Conservation (phyloP, 192 early-diverging fungal species). For the Rhizophagus clarus region DNA sequence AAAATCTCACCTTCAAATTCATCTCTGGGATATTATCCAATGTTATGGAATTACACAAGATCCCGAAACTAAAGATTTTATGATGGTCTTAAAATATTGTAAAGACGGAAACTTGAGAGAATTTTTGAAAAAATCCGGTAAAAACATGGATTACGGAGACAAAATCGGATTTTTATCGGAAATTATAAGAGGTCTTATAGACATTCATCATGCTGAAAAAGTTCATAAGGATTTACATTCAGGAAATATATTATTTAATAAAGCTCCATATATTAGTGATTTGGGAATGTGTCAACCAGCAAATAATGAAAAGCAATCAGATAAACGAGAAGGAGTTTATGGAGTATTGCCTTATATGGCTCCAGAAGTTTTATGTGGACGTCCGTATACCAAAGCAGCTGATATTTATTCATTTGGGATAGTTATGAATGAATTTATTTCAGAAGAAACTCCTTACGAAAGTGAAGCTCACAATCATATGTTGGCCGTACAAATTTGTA, state of each 20-base stretch:
- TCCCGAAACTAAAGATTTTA: constrained; percentile 36
- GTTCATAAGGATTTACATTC: constrained; percentile 39
- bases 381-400: constrained; percentile 39
- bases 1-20: no score
- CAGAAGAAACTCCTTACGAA: constrained; percentile 37
- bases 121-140: constrained; percentile 36
- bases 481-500: neutral
- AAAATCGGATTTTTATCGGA: constrained; percentile 39
- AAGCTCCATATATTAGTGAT: constrained; percentile 33
- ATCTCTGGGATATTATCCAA: no score
- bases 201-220: constrained; percentile 43
- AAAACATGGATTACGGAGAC: constrained; percentile 30
- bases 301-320: constrained; percentile 30
- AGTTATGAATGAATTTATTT: constrained; percentile 45
- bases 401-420: constrained; percentile 47
- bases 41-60: constrained; percentile 21
- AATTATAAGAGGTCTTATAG: constrained; percentile 38
- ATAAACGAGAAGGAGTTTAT: constrained; percentile 34
- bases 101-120: constrained; percentile 38
- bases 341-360: constrained; percentile 46
- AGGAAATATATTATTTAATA: constrained; percentile 10
- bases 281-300: constrained; percentile 39
- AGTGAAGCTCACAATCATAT: neutral
- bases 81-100: constrained; percentile 43
- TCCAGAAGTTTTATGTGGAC: constrained; percentile 39